Evolutionary conservation across 345 rosid species (phyloP).

Genomic region (Rhodomyrtus tomentosa): DNA sequence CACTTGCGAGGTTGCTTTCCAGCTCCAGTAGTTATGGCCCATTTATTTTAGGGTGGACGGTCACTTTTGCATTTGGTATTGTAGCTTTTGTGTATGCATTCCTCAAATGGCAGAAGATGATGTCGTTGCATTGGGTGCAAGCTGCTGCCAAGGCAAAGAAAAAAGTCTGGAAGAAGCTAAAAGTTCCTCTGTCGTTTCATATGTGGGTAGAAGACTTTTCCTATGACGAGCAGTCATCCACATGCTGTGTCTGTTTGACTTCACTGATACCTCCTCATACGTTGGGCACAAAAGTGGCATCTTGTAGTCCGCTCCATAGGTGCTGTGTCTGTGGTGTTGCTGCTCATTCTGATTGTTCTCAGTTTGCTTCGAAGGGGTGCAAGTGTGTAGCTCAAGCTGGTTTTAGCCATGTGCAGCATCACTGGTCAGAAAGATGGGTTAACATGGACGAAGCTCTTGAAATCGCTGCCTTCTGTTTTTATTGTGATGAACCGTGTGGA

Average conservation of each 20-base stretch:
- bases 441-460: constrained; percentile 46
- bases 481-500: constrained; percentile 59
- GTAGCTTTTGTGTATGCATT: constrained; percentile 28
- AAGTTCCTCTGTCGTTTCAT: constrained; percentile 49
- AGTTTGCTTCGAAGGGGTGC: constrained; percentile 46
- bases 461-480: constrained; percentile 51
- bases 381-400: constrained; percentile 59
- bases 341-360: constrained; percentile 58
- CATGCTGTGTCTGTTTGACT: constrained; percentile 50
- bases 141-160: constrained; percentile 54
- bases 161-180: constrained; percentile 42
- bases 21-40: constrained; percentile 22
- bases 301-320: constrained; percentile 32
- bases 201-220: constrained; percentile 48
- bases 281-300: constrained; percentile 18
- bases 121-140: constrained; percentile 44
- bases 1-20: constrained; percentile 22
- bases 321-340: constrained; percentile 55
- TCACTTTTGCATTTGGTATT: constrained; percentile 29
- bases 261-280: constrained; percentile 31
- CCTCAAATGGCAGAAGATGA: constrained; percentile 49
- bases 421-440: constrained; percentile 67
- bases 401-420: constrained; percentile 39
- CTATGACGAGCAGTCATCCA: constrained; percentile 31
- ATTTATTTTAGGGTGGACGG: constrained; percentile 32